Conservation (phyloP, 306 rosid species). For the Carpinus fangiana region DNA sequence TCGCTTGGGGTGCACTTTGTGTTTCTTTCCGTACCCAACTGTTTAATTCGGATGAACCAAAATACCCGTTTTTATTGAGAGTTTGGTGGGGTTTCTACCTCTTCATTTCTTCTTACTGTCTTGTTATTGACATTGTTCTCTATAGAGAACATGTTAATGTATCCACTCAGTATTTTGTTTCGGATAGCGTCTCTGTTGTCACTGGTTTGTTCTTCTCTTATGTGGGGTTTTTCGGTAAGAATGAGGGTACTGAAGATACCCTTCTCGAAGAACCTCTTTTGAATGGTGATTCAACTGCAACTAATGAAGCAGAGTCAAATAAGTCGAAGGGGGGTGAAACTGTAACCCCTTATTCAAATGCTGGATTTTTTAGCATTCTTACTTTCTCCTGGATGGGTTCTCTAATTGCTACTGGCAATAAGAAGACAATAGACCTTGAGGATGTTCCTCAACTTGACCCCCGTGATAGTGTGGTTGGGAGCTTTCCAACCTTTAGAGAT, state of each 20-base stretch:
- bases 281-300: constrained; percentile 22
- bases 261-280: constrained; percentile 44
- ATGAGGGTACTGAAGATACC: constrained; percentile 19
- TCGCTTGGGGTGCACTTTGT: constrained; percentile 39
- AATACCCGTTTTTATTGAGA: constrained; percentile 36
- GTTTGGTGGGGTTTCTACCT: constrained; percentile 46
- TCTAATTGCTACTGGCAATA: constrained; percentile 42
- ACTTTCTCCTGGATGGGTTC: constrained; percentile 52
- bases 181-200: constrained; percentile 36
- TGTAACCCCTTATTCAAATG: constrained; percentile 51
- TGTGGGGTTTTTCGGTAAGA: constrained; percentile 34
- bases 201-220: constrained; percentile 41
- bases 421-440: constrained; percentile 48
- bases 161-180: constrained; percentile 30
- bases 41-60: constrained; percentile 30
- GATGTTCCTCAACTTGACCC: constrained; percentile 50
- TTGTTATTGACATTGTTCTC: constrained; percentile 32
- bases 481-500: constrained; percentile 33
- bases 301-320: constrained; percentile 13
- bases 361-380: constrained; percentile 54
- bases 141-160: constrained; percentile 12
- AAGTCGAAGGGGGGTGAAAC: constrained; percentile 39
- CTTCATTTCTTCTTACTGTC: constrained; percentile 32
- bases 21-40: constrained; percentile 28
- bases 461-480: constrained; percentile 38